phyloP scores from a whole-genome alignment of 1,284 basidiomycete genomes.

The Papiliotrema flavescens region DNA sequence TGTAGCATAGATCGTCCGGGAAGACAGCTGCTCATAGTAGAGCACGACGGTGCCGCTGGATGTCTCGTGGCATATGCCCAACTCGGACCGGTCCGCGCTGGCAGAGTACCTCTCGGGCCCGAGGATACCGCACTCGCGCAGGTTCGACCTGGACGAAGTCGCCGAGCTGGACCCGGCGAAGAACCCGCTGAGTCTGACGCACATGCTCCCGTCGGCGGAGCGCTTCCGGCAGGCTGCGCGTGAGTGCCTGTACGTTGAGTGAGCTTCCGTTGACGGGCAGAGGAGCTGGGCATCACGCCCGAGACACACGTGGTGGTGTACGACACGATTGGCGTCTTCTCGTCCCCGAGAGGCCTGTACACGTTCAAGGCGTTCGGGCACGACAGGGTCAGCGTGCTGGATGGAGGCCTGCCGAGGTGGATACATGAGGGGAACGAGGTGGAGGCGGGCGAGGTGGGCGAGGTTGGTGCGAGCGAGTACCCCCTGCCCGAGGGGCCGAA shows the following conservation, averaged over 20 bases:
- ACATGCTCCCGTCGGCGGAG: slow-evolving; percentile 81
- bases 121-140: slow-evolving; percentile 69
- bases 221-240: slow-evolving; percentile 77
- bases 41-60: slow-evolving; percentile 38
- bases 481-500: slow-evolving; percentile 48
- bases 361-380: slow-evolving; percentile 90
- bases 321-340: slow-evolving; percentile 82
- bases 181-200: slow-evolving; percentile 69
- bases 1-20: neutral
- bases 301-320: slow-evolving; percentile 85
- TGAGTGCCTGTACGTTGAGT: no score
- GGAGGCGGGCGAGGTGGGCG: slow-evolving; percentile 52
- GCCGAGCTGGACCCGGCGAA: slow-evolving; percentile 47
- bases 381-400: slow-evolving; percentile 72
- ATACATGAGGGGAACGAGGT: slow-evolving; percentile 63
- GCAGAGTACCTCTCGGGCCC: slow-evolving; percentile 45
- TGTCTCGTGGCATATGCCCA: slow-evolving; percentile 50
- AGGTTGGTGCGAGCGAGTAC: slow-evolving; percentile 26
- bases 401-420: slow-evolving; percentile 87
- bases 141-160: slow-evolving; percentile 74
- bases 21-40: slow-evolving; percentile 9
- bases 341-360: slow-evolving; percentile 81
- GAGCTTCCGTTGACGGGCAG: slow-evolving; percentile 47
- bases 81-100: slow-evolving; percentile 37
- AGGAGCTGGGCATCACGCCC: slow-evolving; percentile 67